Conservation (phyloP, 495 filamentous ascomycete species). For the Neurospora pannonica region DNA sequence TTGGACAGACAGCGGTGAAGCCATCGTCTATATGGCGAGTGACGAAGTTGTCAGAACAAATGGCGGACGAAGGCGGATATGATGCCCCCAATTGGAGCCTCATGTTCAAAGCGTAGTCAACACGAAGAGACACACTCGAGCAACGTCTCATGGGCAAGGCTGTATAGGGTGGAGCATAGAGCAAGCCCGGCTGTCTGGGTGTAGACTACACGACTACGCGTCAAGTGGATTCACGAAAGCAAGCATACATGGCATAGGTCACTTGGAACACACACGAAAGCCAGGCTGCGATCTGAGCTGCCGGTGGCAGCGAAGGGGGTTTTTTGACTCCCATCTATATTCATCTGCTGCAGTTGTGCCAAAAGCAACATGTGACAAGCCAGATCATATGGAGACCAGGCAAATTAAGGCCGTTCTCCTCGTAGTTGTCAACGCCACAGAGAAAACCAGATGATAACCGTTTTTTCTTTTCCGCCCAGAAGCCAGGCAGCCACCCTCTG, state of each 20-base stretch:
- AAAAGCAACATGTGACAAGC: conserved; percentile 45
- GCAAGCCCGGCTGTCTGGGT: not conserved
- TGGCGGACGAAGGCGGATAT: not conserved
- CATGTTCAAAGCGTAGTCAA: not conserved
- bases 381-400: conserved; percentile 55
- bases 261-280: not conserved
- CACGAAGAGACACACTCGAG: not conserved
- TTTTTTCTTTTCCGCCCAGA: conserved; percentile 21
- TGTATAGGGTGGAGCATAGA: not conserved
- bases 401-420: conserved; percentile 54
- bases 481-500: conserved; percentile 21
- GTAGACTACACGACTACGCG: not conserved
- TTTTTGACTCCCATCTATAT: conserved; percentile 26
- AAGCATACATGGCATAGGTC: not conserved
- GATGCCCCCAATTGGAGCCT: not conserved
- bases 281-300: not conserved
- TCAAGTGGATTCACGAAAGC: not conserved
- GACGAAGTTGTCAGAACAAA: not conserved
- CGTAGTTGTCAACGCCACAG: conserved; percentile 55
- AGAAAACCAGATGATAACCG: conserved; percentile 38
- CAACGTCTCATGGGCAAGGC: not conserved
- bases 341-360: conserved; percentile 37
- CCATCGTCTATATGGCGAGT: not conserved
- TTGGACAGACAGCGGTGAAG: not conserved
- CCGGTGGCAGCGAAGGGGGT: not conserved